These are phyloP conservation scores for Sugiyamaella lignohabitans DNA, from an alignment of 805 yeast species.

Conservation along the genomic window DNA sequence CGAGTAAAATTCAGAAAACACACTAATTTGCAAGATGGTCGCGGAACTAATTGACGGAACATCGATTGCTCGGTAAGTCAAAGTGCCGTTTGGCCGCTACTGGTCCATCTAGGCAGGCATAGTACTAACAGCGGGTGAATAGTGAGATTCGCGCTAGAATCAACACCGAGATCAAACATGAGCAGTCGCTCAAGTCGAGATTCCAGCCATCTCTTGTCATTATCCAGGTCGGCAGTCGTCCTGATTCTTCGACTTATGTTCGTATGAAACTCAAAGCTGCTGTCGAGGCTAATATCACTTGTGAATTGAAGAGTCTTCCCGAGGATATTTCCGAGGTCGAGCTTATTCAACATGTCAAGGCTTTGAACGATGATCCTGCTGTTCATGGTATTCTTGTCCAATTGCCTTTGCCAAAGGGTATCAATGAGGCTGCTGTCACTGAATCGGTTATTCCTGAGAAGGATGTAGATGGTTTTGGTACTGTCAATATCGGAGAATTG, in stretches of 20 bases:
- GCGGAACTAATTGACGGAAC: constrained; percentile 51
- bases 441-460: constrained; percentile 72
- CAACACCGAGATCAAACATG: constrained; percentile 42
- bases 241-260: constrained; percentile 90
- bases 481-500: constrained; percentile 83
- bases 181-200: constrained; percentile 37
- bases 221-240: constrained; percentile 84
- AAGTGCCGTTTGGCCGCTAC: background rate
- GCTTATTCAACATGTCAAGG: constrained; percentile 48
- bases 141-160: constrained; percentile 44
- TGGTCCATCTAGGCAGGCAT: background rate
- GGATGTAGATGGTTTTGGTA: constrained; percentile 94
- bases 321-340: constrained; percentile 56
- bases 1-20: too few relatives aligned
- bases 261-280: constrained; percentile 89
- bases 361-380: constrained; percentile 61
- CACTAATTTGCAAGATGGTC: too few relatives aligned
- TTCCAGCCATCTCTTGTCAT: constrained; percentile 76
- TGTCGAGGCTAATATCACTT: constrained; percentile 66
- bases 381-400: constrained; percentile 88
- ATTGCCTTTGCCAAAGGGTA: constrained; percentile 77
- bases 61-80: constrained; percentile 41
- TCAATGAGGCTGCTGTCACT: constrained; percentile 74
- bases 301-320: constrained; percentile 57
- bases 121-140: constrained; percentile 1